Percentiles rank a stretch among this genome's conserved stretches.
These are phyloP conservation scores for Fomitopsis pulvina DNA, from an alignment of 768 basidiomycete species.

Conservation along the genomic window DNA sequence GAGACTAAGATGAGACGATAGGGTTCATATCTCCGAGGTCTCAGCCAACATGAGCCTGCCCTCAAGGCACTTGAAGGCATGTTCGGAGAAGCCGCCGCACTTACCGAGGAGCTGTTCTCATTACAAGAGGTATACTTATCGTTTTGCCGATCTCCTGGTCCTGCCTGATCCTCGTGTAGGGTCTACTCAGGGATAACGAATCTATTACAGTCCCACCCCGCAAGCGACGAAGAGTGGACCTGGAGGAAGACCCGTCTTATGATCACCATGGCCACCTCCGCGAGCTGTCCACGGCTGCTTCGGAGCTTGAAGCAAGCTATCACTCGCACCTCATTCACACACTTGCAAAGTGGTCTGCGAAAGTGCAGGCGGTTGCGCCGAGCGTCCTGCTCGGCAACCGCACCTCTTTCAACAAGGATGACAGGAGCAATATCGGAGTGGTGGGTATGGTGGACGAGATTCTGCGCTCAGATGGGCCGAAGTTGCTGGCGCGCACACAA, in stretches of 20 bases:
- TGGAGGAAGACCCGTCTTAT: conserved; percentile 22
- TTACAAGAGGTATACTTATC: conserved; percentile 53
- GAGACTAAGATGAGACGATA: background rate
- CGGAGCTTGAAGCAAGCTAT: conserved; percentile 32
- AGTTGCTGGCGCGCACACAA: conserved; percentile 59
- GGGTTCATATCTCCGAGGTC: background rate
- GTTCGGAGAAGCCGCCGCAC: conserved; percentile 49
- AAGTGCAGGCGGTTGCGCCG: conserved; percentile 89
- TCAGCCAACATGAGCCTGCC: conserved; percentile 29
- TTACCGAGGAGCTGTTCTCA: conserved; percentile 63
- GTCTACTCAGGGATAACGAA: conserved; percentile 35
- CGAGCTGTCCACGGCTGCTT: conserved; percentile 28
- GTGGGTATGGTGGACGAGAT: conserved; percentile 76
- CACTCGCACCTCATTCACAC: conserved; percentile 74
- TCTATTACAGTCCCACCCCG: conserved; percentile 41
- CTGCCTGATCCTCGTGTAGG: conserved; percentile 13
- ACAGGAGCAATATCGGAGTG: conserved; percentile 32
- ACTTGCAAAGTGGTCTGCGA: conserved; percentile 90
- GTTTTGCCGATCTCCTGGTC: background rate
- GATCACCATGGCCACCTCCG: conserved; percentile 35
- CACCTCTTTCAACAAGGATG: conserved; percentile 50
- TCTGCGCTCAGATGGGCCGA: conserved; percentile 43
- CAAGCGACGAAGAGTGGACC: conserved; percentile 47
- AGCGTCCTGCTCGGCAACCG: conserved; percentile 63
- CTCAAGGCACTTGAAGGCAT: conserved; percentile 42